These are phyloP conservation scores for Tetraselmis striata DNA, from an alignment of 139 green algal species.

Conservation along the genomic window DNA sequence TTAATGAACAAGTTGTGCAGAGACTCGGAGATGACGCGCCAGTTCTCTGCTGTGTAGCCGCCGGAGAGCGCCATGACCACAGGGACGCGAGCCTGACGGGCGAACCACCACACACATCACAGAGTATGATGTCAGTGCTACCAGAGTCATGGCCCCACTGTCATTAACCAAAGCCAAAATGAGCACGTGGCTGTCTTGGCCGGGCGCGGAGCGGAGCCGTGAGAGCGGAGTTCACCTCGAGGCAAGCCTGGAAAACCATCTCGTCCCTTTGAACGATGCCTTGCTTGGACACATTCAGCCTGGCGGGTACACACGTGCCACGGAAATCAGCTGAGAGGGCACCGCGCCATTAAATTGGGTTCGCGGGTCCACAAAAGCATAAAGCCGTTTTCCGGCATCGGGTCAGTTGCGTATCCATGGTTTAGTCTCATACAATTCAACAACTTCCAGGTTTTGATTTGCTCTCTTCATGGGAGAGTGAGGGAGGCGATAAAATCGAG, in stretches of 20 bases:
- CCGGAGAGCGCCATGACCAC: slow-evolving; percentile 65
- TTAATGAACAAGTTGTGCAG: slow-evolving; percentile 12
- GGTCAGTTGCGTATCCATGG: too few relatives aligned
- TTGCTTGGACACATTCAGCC: not conserved
- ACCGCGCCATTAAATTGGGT: too few relatives aligned
- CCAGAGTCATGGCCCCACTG: not conserved
- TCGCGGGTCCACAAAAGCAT: too few relatives aligned
- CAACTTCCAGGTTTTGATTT: too few relatives aligned
- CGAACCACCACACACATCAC: not conserved
- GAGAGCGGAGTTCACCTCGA: slow-evolving; percentile 9
- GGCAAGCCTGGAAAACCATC: slow-evolving; percentile 47
- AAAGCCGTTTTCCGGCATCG: too few relatives aligned
- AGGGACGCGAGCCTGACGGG: slow-evolving; percentile 23
- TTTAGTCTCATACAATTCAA: too few relatives aligned
- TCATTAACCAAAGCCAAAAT: not conserved
- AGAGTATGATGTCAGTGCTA: not conserved
- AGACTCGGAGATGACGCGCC: slow-evolving; percentile 17
- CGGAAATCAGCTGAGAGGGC: too few relatives aligned
- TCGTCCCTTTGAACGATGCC: slow-evolving; percentile 33
- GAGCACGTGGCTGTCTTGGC: not conserved
- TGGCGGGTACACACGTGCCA: not conserved
- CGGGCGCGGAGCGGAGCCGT: not conserved
- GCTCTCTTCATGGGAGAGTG: too few relatives aligned
- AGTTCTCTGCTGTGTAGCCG: slow-evolving; percentile 45
- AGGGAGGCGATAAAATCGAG: too few relatives aligned